Evolutionary conservation across 257 asterid species (phyloP), one percentile per base, ranked within the genome.

Genomic region (Nicotiana knightiana): DNA sequence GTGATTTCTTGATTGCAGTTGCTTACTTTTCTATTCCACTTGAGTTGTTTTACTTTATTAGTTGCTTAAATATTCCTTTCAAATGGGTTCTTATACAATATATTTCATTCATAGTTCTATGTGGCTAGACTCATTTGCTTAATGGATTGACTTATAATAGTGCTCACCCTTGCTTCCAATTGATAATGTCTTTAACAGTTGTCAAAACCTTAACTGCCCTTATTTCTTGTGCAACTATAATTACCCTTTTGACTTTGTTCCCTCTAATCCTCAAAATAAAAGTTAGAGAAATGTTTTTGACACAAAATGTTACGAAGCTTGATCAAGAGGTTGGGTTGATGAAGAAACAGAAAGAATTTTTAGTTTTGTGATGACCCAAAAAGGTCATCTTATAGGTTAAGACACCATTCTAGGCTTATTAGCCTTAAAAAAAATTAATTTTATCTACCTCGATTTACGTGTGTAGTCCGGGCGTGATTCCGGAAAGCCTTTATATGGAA

Each of bases 91-190:
- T 88, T 16, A 51, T 86, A 66, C 88, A 88, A 80, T 88, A 86
- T 83, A 86, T 86, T 64, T 87, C 88, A 30, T 88, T 88, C 85
- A 88, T 88, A 43, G 91, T 88, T 61, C 87, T 88, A 0, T 88
- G 91, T 81, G 91, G 91, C 75, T 81, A 84, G 61, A 88, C 91
- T 2, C 91, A 88, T 84, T 83, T 88, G 82, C 89, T 88, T 66
- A 86, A 73, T 61, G 89, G 85, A 15, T 88, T 83, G 88, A 88
- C 87, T 48, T 82, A 84, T 81, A 67, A 76, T 77, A 67, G 67
- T 77, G 83, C 84, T 43, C 89, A 82, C 1, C 88, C 87, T 39
- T 88, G 89, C 68, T 88, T 88, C 81, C 89, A 84, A 37, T 48
- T 88, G 85, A 78, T 86, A 84, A 57, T 88, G 89, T 80, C 89